phyloP scores from a whole-genome alignment of 192 early-diverging fungal species.

The Mortierella claussenii region DNA sequence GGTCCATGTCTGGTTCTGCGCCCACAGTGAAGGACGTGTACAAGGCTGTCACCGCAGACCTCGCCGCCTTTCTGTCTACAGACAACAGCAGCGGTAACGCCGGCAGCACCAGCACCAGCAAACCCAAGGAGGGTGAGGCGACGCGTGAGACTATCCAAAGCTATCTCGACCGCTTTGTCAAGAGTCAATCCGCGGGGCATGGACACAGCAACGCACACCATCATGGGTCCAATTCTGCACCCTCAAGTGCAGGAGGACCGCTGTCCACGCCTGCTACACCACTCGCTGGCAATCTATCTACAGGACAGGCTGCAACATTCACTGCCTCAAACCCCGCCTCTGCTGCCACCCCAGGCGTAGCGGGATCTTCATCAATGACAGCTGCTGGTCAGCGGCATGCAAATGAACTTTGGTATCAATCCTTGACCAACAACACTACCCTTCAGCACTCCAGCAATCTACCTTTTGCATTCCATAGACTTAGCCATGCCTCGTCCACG shows the following conservation, averaged over 20 bases:
- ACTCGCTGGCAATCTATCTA: neutral
- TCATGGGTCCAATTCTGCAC: neutral
- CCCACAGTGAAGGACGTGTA: conserved; percentile 49
- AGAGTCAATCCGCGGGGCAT: conserved; percentile 1
- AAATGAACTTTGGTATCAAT: conserved; percentile 43
- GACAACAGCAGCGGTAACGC: too few species aligned
- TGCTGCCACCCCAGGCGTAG: conserved; percentile 1
- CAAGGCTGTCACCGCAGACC: conserved; percentile 35
- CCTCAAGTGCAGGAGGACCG: conserved; percentile 4
- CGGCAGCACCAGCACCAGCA: too few species aligned
- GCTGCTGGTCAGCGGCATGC: conserved; percentile 37
- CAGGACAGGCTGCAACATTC: conserved; percentile 1
- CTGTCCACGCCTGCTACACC: neutral
- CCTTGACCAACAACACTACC: conserved; percentile 16
- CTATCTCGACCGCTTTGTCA: conserved; percentile 44
- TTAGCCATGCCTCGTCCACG: conserved; percentile 6
- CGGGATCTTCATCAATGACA: neutral
- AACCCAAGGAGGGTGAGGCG: conserved; percentile 9
- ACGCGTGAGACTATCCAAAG: conserved; percentile 28
- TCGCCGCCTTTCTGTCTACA: conserved; percentile 10
- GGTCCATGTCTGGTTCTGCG: conserved; percentile 37
- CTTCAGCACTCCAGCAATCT: conserved; percentile 20
- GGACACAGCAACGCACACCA: neutral
- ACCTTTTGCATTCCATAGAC: conserved; percentile 41
- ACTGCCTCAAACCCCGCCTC: neutral